phyloP scores from a whole-genome alignment of 306 rosid species.

The Gastrolobium villosum region DNA sequence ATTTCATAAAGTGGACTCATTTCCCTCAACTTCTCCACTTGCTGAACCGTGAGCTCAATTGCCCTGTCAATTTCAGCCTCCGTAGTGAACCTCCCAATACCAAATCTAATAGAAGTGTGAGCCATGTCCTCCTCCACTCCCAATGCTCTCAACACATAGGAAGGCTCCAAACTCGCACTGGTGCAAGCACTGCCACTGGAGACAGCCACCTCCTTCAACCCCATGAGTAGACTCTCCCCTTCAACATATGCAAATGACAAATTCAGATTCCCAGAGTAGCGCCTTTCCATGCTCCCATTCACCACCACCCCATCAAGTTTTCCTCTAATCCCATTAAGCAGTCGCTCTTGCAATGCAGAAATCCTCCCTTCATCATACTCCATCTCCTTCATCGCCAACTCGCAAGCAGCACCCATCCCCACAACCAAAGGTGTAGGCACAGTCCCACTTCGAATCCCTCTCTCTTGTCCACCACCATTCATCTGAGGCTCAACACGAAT shows the following conservation, averaged over 20 bases:
- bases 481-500: conserved; percentile 97
- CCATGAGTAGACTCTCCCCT: conserved; percentile 97
- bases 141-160: conserved; percentile 91
- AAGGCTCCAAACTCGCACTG: conserved; percentile 97
- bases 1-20: conserved; percentile 99
- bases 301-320: conserved; percentile 89
- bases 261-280: conserved; percentile 84
- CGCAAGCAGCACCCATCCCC: conserved; percentile 93
- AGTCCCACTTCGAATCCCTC: conserved; percentile 93
- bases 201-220: conserved; percentile 97
- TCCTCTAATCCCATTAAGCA: conserved; percentile 68
- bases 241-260: conserved; percentile 88
- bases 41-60: conserved; percentile 73
- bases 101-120: conserved; percentile 95
- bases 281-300: conserved; percentile 89
- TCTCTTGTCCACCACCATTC: conserved; percentile 98
- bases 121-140: conserved; percentile 99
- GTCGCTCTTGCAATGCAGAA: conserved; percentile 63
- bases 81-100: conserved; percentile 93
- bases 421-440: conserved; percentile 90
- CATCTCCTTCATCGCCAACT: conserved; percentile 85
- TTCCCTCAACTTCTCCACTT: conserved; percentile 92
- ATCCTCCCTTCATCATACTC: conserved; percentile 82
- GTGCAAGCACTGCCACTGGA: conserved; percentile 99
- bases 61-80: conserved; percentile 93